Evolutionary conservation across 192 early-diverging fungal species (phyloP), one percentile per base, ranked within the genome.

Genomic region (Coemansia sp.): DNA sequence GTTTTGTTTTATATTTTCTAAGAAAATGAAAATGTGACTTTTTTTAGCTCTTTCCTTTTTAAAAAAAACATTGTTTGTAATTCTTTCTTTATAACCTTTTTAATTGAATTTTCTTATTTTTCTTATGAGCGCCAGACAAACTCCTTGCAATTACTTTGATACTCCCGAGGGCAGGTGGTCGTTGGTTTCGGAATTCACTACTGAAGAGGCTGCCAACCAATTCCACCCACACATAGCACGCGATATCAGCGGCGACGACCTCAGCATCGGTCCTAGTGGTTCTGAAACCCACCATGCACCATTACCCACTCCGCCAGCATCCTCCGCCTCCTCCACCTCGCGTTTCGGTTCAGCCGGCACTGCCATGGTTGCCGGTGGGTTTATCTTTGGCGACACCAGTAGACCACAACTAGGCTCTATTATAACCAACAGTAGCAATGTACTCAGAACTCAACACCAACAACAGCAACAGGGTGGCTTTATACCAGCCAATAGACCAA

Each of bases 191-290:
- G 72, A 77, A 51, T 76, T 76, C 55, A 60, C 67, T 6, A 69
- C 75, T 0, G 80, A 82, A 42, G 80, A 82, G 7, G 74, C 80
- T 4, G 80, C 75, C 6, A 82, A 82, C 45, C 80, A 82, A 62
- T 74, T 82, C 18, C 22, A 45, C 34, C 80, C 80, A 20, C 71
- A 73, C 40, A 62, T 82, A 32, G 61, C 64, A 1, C 63, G 60
- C 11, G 68, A 68, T 54, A 40, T 65, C 42, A 52, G 48, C 4
- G 80, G 63, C 55, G 75, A 82, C 60, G 80, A 82, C 59, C 63
- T 77, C 16, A 30, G 75, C 33, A 18, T 61, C 17, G 70, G 74
- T 0, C 62, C 78, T 45, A 76, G 62, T 20, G 52, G 63, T 4
- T 16, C 58, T 0, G 69, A 67, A 5, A 5, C 61, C 0, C 22